phyloP scores from a whole-genome alignment of 2,329 filamentous ascomycete species.

The Stagonosporopsis chrysanthemi region DNA sequence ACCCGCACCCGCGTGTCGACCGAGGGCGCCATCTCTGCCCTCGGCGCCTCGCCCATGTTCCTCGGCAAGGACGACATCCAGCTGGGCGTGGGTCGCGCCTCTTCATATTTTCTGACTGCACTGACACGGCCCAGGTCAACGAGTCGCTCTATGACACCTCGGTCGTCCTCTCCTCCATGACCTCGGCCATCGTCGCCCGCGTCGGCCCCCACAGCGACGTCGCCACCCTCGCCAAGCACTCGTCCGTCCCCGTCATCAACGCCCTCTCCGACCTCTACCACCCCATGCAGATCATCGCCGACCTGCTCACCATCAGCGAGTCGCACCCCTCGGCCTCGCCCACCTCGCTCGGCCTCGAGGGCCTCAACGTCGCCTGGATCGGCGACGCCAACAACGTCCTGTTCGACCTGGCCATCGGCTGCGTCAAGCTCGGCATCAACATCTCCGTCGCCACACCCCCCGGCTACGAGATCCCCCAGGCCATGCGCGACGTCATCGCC shows the following conservation, averaged over 20 bases:
- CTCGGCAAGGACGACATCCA: conserved; percentile 96
- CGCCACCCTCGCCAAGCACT: conserved; percentile 57
- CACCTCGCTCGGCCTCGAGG: conserved; percentile 72
- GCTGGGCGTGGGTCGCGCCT: conserved; percentile 69
- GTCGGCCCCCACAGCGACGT: conserved; percentile 62
- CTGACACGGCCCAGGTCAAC: conserved; percentile 68
- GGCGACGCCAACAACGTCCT: conserved; percentile 98
- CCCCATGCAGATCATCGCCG: conserved; percentile 91
- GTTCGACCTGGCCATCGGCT: conserved; percentile 89
- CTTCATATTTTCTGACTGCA: not conserved
- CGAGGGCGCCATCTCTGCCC: conserved; percentile 84
- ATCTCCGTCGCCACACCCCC: conserved; percentile 85
- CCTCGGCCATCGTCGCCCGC: conserved; percentile 58
- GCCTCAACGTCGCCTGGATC: conserved; percentile 93
- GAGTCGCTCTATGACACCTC: conserved; percentile 94
- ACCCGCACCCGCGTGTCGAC: conserved; percentile 94
- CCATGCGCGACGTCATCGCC: conserved; percentile 77
- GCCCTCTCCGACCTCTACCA: conserved; percentile 87
- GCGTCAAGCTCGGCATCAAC: conserved; percentile 85
- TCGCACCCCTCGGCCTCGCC: conserved; percentile 64
- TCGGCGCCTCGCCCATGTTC: conserved; percentile 97
- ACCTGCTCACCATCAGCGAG: conserved; percentile 90
- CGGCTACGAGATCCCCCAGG: conserved; percentile 80
- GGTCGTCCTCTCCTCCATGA: conserved; percentile 84
- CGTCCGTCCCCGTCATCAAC: conserved; percentile 60